Evolutionary conservation across 78 protist genomes (phyloP), one percentile per base, ranked within the genome.

Genomic region (Protostelium mycophagum): DNA sequence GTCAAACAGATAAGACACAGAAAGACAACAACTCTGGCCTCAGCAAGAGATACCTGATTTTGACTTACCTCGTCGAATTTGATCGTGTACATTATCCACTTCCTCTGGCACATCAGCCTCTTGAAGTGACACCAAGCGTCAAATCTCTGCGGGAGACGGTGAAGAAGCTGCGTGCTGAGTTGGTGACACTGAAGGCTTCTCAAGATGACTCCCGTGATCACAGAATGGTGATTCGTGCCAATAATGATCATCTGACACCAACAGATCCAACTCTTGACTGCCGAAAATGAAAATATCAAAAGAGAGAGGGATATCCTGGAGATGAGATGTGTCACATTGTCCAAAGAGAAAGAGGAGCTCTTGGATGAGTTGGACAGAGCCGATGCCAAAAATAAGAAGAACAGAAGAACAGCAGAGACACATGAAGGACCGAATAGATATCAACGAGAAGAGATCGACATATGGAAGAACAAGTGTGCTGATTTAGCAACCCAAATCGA

Each of bases 11-110:
- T 0, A 34, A 28, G 34, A 83, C 92, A 1, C n/a, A 51, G 39
- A 35, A 0, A 83, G 34, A 5, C 89, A 36, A 36, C 83, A 36
- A 87, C 35, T 16, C 34, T 0, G 25, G 9, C 89, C 36, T 23
- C 89, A 39, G 34, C 86, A 90, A 90, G 86, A 86, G 89, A 63
- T 90, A 90, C 63, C 87, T 90, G n/a, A 90, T 90, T n/a, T 37
- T 90, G 28, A 90, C 90, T 1, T 87, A 90, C 83, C 83, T 34
- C 28, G 37, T 34, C 28, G 84, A 90, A 36, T 90, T 51, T 34
- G 93, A 90, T n/a, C 84, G 88, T 37, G 88, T 90, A 28, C 92
- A 90, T 88, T 90, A 86, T 5, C 92, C 92, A 25, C 88, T 90
- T 16, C 92, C 92, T 36, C 92, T 90, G 34, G 31, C 37, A 0